Evolutionary conservation across 805 yeast genomes (phyloP).

Genomic region (Teunomyces panamensis): DNA sequence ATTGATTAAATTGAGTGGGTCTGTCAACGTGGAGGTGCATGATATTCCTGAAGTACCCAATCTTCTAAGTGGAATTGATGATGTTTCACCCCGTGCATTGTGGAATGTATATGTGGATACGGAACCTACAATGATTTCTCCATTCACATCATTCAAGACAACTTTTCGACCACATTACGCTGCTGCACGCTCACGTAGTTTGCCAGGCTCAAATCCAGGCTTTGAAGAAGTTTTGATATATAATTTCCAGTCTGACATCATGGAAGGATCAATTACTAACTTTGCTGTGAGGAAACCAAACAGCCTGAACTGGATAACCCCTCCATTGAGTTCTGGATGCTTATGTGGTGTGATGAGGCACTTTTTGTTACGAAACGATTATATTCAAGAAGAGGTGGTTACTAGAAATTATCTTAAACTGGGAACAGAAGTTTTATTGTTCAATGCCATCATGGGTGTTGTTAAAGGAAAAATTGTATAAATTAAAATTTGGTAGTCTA

Average conservation of each 20-base stretch:
- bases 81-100: not conserved
- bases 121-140: slow-evolving; percentile 52
- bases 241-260: slow-evolving; percentile 55
- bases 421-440: slow-evolving; percentile 72
- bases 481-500: not conserved
- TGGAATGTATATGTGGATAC: slow-evolving; percentile 68
- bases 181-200: slow-evolving; percentile 52
- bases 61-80: slow-evolving; percentile 28
- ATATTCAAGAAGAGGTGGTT: slow-evolving; percentile 53
- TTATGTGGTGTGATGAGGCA: slow-evolving; percentile 80
- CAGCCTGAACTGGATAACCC: slow-evolving; percentile 69
- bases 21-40: slow-evolving; percentile 30
- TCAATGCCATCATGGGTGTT: slow-evolving; percentile 85
- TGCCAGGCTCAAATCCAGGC: slow-evolving; percentile 37
- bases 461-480: slow-evolving; percentile 49
- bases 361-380: slow-evolving; percentile 52
- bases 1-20: slow-evolving; percentile 27
- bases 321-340: slow-evolving; percentile 75
- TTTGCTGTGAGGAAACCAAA: slow-evolving; percentile 55
- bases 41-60: slow-evolving; percentile 22
- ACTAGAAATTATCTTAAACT: slow-evolving; percentile 41
- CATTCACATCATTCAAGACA: slow-evolving; percentile 86
- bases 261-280: slow-evolving; percentile 83
- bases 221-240: slow-evolving; percentile 67
- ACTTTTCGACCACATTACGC: slow-evolving; percentile 65